Base-by-base conservation (phyloP, 352 stramenopile genomes). In the Globisporangium okanoganense region DNA sequence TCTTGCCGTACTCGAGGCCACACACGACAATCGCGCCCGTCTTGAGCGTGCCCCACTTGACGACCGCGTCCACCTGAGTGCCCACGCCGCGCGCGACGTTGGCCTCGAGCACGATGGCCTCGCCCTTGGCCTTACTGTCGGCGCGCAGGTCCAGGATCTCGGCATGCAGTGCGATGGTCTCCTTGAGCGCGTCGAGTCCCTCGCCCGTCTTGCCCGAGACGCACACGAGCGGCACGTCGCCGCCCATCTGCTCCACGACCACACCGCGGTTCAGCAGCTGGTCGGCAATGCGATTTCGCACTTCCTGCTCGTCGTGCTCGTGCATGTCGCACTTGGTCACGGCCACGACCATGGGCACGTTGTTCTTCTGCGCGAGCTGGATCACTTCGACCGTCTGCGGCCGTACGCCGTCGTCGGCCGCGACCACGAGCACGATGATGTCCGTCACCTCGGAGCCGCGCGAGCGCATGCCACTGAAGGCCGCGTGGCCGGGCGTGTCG, bases 401-500 rank as follows among this genome's bases (percentile, higher is more conserved):
- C 56, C 97, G 98, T 61, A 99, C 81, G 52, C 97, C 97, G 74
- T 99, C 98, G 69, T 99, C 98, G 12, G 96, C 97, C 0, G 98
- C 97, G 25, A 99, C 91, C 27, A 99, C 97, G 2, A 99, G 73
- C 60, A 97, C 79, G 7, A 99, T 91, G 13, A 99, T 93, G 61
- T 99, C 98, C 9, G 98, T 99, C 27, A 99, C 90, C 53, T 98
- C 96, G 0, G 95, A 97, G 22, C 97, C 97, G 44, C 96, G 86
- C 53, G 94, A 85, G 14, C 98, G 87, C 97, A 99, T 99, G 54
- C 95, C 92, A 24, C 86, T 96, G 66, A 99, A 99, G 43, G 97
- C 97, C 10, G 96, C 96, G 71, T 99, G 98, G n/a, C 98, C 98
- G 18, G 98, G 98, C n/a, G 98, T 99, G 67, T 99, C 98, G 65